Evolutionary conservation across 2,329 filamentous ascomycete species (phyloP), one percentile per base, ranked within the genome.

Genomic region (Corynespora cassiicola): DNA sequence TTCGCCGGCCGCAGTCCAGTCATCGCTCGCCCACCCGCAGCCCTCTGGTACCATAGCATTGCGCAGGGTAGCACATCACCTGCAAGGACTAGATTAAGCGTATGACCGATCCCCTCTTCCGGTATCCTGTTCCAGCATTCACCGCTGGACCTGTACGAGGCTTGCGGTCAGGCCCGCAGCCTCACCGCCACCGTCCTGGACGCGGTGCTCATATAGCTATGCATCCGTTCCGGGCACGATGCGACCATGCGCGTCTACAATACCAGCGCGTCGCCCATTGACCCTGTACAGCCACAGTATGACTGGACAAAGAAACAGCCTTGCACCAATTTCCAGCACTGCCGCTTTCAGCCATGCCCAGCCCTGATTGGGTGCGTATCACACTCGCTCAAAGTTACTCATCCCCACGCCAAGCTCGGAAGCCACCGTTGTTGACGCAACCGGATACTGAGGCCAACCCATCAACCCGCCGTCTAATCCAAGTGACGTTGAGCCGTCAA

Each of bases 61-160:
- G 35, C 21, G 37, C 36, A 39, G 23, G 35, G 38, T 46, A 31
- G 30, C 31, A 43, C 39, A n/a, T n/a, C n/a, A 31, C 25, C 34
- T 38, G 39, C 45, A 48, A 37, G 24, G 24, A 27, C 32, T 30
- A 17, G 31, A 30, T 41, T 38, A 44, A 45, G 31, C 36, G 39
- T 36, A 36, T 47, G 36, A 42, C 49, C 45, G 29, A 23, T 26
- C 25, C 32, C 50, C 50, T 39, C 21, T 42, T 40, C 33, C 32
- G 36, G 31, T 23, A 27, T 14, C 31, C 35, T 14, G 20, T 36
- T 19, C 10, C 7, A 24, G 11, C 35, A 8, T 38, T 53, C 48
- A 58, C 52, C 54, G 54, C 54, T 45, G 44, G 11, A 37, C 35
- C 32, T 47, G 45, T 47, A 37, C 47, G 38, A 53, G 43, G 42